Evolutionary conservation across 108 stramenopile species (phyloP).

Genomic region (Fragilariopsis cylindrus): DNA sequence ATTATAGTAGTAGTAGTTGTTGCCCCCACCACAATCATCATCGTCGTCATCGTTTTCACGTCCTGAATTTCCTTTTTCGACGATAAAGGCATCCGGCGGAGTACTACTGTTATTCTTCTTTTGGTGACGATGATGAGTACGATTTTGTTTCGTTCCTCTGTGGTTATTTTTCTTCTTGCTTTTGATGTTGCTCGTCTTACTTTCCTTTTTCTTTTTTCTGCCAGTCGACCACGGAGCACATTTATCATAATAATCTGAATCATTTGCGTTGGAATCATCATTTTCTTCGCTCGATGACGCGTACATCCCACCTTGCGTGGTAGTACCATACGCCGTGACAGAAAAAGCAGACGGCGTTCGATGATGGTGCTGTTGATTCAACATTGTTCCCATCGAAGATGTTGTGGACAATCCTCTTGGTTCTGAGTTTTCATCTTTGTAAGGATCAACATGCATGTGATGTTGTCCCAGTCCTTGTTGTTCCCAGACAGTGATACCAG

Average conservation of each 20-base stretch:
- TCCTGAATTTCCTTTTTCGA: slow-evolving; percentile 6
- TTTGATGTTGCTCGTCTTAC: not conserved
- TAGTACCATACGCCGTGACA: slow-evolving; percentile 5
- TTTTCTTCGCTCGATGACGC: slow-evolving; percentile 1
- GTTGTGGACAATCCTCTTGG: no score
- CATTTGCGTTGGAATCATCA: not conserved
- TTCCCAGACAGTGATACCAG: slow-evolving; percentile 10
- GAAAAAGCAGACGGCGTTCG: slow-evolving; percentile 6
- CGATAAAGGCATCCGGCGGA: slow-evolving; percentile 15
- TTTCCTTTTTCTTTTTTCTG: slow-evolving; percentile 10
- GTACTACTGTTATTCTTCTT: not conserved
- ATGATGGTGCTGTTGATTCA: not conserved
- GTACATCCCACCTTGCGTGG: not conserved
- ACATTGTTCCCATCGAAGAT: not conserved
- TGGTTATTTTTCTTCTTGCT: not conserved
- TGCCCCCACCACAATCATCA: not conserved
- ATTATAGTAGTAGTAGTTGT: slow-evolving; percentile 17
- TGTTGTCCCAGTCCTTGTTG: slow-evolving; percentile 14
- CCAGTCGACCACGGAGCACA: not conserved
- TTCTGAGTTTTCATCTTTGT: not conserved
- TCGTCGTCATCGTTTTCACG: not conserved
- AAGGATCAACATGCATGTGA: slow-evolving; percentile 12
- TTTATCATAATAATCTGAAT: no score
- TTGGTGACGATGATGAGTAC: not conserved
- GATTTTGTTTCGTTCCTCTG: not conserved